Conservation (phyloP, 2,329 filamentous ascomycete genomes). For the Alternaria sp. region DNA sequence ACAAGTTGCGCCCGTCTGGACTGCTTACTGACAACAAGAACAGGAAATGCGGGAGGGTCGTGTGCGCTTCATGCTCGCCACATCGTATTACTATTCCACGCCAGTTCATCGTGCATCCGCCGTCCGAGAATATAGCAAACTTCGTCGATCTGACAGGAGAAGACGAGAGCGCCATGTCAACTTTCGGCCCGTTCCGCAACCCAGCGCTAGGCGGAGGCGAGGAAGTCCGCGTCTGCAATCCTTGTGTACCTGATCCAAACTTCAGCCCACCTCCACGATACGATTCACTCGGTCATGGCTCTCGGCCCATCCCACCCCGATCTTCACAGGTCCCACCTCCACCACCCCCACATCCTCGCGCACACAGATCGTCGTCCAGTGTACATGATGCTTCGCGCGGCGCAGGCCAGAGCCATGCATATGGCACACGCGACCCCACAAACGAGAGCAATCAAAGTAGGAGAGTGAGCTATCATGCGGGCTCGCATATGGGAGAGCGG, state of each 20-base stretch:
- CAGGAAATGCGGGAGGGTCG: slow-evolving; percentile 90
- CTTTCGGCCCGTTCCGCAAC: slow-evolving; percentile 48
- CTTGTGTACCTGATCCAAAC: slow-evolving; percentile 74
- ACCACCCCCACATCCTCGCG: slow-evolving; percentile 22
- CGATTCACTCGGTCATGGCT: slow-evolving; percentile 6
- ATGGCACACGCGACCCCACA: slow-evolving; percentile 26
- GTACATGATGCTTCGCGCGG: slow-evolving; percentile 26
- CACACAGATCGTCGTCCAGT: slow-evolving; percentile 30
- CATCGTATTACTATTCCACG: slow-evolving; percentile 94
- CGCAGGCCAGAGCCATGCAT: slow-evolving; percentile 23
- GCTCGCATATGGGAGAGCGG: slow-evolving; percentile 29
- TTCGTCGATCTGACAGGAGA: slow-evolving; percentile 57
- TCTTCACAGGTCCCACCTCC: slow-evolving; percentile 14
- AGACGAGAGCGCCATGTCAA: slow-evolving; percentile 33
- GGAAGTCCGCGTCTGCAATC: slow-evolving; percentile 74
- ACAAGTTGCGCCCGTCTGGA: neutral
- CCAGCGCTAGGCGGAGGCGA: slow-evolving; percentile 68
- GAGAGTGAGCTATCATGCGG: slow-evolving; percentile 34
- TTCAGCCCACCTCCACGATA: slow-evolving; percentile 64
- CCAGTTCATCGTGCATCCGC: slow-evolving; percentile 85
- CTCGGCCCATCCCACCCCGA: slow-evolving; percentile 10
- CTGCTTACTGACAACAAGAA: neutral
- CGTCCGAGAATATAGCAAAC: slow-evolving; percentile 34
- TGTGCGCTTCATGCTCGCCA: slow-evolving; percentile 88
- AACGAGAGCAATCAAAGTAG: slow-evolving; percentile 25